These are phyloP conservation scores for Henningerozyma blattae DNA, from an alignment of 805 yeast genomes.

Conservation along the genomic window DNA sequence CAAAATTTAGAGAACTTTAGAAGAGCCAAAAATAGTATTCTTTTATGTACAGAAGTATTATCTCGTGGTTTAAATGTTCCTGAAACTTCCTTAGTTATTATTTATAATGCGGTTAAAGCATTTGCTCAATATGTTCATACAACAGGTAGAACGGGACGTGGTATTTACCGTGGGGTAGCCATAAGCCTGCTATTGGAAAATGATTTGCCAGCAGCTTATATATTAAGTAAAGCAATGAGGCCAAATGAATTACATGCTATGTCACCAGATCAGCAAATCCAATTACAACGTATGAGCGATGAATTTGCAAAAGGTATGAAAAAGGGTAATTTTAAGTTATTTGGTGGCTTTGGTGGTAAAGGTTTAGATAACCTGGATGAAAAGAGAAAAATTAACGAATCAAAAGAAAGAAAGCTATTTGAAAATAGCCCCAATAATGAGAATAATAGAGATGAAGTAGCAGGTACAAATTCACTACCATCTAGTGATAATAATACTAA, in stretches of 20 bases:
- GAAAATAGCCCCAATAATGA: no score
- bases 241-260: conserved; percentile 31
- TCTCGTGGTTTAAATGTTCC: conserved; percentile 95
- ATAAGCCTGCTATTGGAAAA: conserved; percentile 54
- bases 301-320: conserved; percentile 49
- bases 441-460: conserved; percentile 10
- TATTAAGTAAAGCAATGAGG: conserved; percentile 34
- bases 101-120: conserved; percentile 74
- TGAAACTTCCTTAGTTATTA: conserved; percentile 65
- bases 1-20: conserved; percentile 61
- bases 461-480: conserved; percentile 3
- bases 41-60: conserved; percentile 88
- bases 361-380: conserved; percentile 74
- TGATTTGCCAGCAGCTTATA: conserved; percentile 60
- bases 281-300: conserved; percentile 33
- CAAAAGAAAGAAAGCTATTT: background rate
- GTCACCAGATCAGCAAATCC: conserved; percentile 32
- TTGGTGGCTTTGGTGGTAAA: conserved; percentile 85
- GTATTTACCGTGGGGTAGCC: conserved; percentile 66
- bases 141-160: conserved; percentile 93
- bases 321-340: conserved; percentile 50
- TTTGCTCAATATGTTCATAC: conserved; percentile 94
- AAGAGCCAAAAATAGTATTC: conserved; percentile 42
- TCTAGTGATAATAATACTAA: conserved; percentile 2
- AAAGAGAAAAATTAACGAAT: conserved; percentile 10